A percentile compares a stretch with the other conserved stretches of the same genome.
phyloP scores from a whole-genome alignment of 768 basidiomycete species.

The Psilocybe azurescens region DNA sequence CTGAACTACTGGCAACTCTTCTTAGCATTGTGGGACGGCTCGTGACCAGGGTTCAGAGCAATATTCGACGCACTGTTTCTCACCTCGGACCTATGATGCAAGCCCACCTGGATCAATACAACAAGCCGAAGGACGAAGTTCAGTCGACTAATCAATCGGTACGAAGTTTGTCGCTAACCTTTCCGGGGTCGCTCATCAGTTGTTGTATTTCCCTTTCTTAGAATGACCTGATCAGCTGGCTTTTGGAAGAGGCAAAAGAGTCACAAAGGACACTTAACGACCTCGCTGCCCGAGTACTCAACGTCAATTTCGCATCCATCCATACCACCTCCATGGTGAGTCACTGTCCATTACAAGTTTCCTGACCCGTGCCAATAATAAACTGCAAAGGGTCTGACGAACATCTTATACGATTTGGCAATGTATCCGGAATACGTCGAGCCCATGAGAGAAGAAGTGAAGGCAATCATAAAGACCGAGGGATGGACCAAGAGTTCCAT shows the following conservation, averaged over 20 bases:
- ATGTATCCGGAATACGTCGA: constrained; percentile 28
- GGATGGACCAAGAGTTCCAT: constrained; percentile 38
- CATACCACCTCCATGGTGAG: constrained; percentile 45
- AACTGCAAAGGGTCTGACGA: constrained; percentile 28
- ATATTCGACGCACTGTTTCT: constrained; percentile 25
- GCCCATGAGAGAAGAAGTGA: constrained; percentile 33
- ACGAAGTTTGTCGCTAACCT: background rate
- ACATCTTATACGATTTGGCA: constrained; percentile 33
- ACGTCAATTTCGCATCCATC: constrained; percentile 42
- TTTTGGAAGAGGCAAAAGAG: constrained; percentile 42
- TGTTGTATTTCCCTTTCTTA: constrained; percentile 17
- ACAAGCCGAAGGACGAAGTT: constrained; percentile 28
- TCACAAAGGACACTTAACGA: constrained; percentile 31
- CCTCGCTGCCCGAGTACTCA: constrained; percentile 33
- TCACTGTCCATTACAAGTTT: too few species aligned
- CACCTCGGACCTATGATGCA: constrained; percentile 36
- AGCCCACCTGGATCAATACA: constrained; percentile 33
- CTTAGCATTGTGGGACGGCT: constrained; percentile 28
- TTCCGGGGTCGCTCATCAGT: background rate
- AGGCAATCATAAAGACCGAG: constrained; percentile 33
- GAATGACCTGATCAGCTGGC: constrained; percentile 54
- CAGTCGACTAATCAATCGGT: constrained; percentile 40
- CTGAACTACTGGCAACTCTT: background rate
- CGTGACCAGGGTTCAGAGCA: constrained; percentile 27
- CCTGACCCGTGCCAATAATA: background rate